A percentile compares a stretch with the other conserved stretches of the same genome.
These are phyloP conservation scores for Xylaria sp. DNA, from an alignment of 2,329 filamentous ascomycete genomes.

Conservation along the genomic window DNA sequence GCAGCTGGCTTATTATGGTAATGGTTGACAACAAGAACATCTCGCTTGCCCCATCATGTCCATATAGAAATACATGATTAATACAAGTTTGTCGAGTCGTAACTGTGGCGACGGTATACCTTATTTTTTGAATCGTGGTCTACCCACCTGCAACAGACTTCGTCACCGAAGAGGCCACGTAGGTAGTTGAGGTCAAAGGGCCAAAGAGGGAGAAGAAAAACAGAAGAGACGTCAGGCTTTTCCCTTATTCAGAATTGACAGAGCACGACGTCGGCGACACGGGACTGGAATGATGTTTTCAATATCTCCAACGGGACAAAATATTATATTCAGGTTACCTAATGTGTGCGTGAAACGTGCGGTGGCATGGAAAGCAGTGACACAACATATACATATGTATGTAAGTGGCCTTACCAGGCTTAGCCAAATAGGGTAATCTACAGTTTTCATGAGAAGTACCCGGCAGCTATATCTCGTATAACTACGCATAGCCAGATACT, in stretches of 20 bases:
- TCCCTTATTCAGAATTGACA: background rate
- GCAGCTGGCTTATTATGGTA: conserved; percentile 6
- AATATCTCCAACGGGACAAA: conserved; percentile 1
- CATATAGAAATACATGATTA: conserved; percentile 5
- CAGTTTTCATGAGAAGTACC: background rate
- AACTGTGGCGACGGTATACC: conserved; percentile 3
- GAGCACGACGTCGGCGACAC: background rate
- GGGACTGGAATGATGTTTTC: background rate
- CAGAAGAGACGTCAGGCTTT: background rate
- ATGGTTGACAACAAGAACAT: background rate
- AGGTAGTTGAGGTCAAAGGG: conserved; percentile 6
- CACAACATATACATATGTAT: too few relatives aligned
- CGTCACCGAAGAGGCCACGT: conserved; percentile 18
- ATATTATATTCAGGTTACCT: conserved; percentile 9
- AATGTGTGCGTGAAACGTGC: background rate
- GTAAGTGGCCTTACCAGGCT: conserved; percentile 13
- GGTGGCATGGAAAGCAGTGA: background rate
- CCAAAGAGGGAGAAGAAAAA: conserved; percentile 6
- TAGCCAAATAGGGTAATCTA: conserved; percentile 27
- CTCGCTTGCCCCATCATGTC: conserved; percentile 1
- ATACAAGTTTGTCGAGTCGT: background rate
- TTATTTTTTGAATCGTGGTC: conserved; percentile 15
- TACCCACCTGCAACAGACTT: conserved; percentile 9
- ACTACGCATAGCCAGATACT: background rate
- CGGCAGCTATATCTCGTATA: background rate